Evolutionary conservation across 208 protist species (phyloP), one percentile per base, ranked within the genome.

Genomic region (Wallacemonas collosoma): DNA sequence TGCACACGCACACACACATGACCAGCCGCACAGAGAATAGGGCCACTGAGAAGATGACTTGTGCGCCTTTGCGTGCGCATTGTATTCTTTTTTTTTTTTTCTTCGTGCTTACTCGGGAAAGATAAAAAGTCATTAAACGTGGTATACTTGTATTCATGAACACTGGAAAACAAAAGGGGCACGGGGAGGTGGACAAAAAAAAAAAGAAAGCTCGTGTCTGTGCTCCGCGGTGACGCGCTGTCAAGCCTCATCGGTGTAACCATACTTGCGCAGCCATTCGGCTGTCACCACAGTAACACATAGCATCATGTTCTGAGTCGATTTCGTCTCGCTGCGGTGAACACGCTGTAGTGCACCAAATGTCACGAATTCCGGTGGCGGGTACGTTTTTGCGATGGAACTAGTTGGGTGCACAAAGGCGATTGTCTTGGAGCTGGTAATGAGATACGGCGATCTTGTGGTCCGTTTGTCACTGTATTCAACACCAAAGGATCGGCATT

Each of bases 341-440:
- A 86, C 81, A 61, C 83, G 82, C 75, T 96, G 90, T 41, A 98
- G 71, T 45, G 87, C 84, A 9, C 71, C 80, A 81, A 91, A 98
- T 3, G 86, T 90, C 38, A 98, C 81, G 54, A 85, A 96, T 79
- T 98, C 93, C 1, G 94, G 94, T 41, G 93, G 84, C 36, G 94
- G 94, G 68, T 83, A 89, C 12, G 88, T 95, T 26, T 81, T 85
- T 3, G 94, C 70, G 50, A 96, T 80, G 36, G 92, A 85, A 70
- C 91, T 96, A 75, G 88, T 92, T 2, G 91, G 89, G 75, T 96
- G 88, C 53, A 98, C 81, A 77, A 85, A 96, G 51, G 85, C 88
- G 39, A 98, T 92, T 41, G 82, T 85, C 48, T 79, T 80, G 8
- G 71, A 77, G 67, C 69, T 79, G 12, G 86, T 65, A 44, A 93